Evolutionary conservation across 169 alveolate genomes (phyloP).

Genomic region (Neospora caninum): DNA sequence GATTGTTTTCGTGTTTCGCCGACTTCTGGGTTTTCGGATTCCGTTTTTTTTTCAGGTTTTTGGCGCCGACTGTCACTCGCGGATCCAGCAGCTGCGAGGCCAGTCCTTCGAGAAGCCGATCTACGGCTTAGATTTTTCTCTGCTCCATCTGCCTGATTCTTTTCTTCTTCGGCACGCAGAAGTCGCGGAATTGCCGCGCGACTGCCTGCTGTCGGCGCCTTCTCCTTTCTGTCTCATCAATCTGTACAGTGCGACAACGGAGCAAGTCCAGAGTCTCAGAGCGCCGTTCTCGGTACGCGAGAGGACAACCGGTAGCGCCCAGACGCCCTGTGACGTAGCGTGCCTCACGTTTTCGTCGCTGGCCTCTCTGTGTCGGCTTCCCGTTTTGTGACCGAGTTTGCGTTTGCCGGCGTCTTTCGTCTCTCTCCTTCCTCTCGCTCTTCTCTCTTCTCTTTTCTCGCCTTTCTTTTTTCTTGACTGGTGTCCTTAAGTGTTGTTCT

Average conservation of each 20-base stretch:
- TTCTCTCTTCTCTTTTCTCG: no score
- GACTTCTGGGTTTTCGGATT: background rate
- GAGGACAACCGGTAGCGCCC: background rate
- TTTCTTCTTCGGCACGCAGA: constrained; percentile 7
- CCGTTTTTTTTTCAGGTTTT: background rate
- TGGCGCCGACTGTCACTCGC: constrained; percentile 5
- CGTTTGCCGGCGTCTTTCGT: no score
- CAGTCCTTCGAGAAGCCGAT: background rate
- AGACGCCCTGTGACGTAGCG: no score
- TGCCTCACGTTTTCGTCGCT: no score
- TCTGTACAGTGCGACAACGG: background rate
- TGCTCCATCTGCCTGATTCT: constrained; percentile 19
- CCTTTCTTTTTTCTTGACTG: no score
- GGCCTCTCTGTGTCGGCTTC: no score
- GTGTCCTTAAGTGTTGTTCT: no score
- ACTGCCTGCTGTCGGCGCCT: background rate
- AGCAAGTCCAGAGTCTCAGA: background rate
- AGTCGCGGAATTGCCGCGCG: background rate
- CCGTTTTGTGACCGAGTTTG: no score
- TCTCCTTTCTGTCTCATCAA: background rate
- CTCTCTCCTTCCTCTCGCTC: no score
- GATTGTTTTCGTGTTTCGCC: background rate
- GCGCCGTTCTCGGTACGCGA: constrained; percentile 30
- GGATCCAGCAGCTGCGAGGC: constrained; percentile 29
- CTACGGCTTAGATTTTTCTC: constrained; percentile 34